phyloP scores from a whole-genome alignment of 2,329 filamentous ascomycete genomes.

The Arthroderma sp. region DNA sequence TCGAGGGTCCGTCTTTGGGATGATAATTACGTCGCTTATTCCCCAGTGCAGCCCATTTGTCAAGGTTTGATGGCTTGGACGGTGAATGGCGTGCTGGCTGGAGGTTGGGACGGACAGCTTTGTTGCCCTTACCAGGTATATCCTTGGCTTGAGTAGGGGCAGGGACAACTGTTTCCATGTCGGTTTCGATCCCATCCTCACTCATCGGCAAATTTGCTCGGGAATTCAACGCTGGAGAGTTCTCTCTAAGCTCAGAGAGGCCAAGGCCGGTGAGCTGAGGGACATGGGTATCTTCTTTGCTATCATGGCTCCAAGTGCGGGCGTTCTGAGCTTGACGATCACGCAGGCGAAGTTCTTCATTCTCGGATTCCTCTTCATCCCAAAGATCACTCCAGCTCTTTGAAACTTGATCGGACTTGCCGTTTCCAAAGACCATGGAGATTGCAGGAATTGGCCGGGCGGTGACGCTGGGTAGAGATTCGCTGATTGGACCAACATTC shows the following conservation, averaged over 20 bases:
- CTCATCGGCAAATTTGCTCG: conserved; percentile 20
- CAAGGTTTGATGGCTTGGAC: conserved; percentile 39
- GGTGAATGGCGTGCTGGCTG: conserved; percentile 46
- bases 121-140: conserved; percentile 3
- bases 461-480: conserved; percentile 57
- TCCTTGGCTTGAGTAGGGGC: conserved; percentile 61
- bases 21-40: conserved; percentile 63
- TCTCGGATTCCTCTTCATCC: conserved; percentile 76
- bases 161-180: conserved; percentile 26
- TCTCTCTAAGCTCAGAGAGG: conserved; percentile 40
- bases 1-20: conserved; percentile 36
- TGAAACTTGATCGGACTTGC: conserved; percentile 61
- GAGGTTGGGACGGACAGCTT: background rate
- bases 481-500: conserved; percentile 60
- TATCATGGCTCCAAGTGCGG: conserved; percentile 68
- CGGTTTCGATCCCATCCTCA: conserved; percentile 17
- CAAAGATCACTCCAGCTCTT: conserved; percentile 99
- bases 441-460: conserved; percentile 52
- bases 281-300: conserved; percentile 39
- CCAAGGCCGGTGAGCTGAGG: conserved; percentile 37
- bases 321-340: conserved; percentile 51
- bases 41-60: conserved; percentile 84
- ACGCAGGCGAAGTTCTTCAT: conserved; percentile 48
- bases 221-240: conserved; percentile 39
- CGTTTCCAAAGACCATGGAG: conserved; percentile 64